These are phyloP conservation scores for Wickerhamiella azymoides DNA, from an alignment of 805 yeast genomes.

Conservation along the genomic window DNA sequence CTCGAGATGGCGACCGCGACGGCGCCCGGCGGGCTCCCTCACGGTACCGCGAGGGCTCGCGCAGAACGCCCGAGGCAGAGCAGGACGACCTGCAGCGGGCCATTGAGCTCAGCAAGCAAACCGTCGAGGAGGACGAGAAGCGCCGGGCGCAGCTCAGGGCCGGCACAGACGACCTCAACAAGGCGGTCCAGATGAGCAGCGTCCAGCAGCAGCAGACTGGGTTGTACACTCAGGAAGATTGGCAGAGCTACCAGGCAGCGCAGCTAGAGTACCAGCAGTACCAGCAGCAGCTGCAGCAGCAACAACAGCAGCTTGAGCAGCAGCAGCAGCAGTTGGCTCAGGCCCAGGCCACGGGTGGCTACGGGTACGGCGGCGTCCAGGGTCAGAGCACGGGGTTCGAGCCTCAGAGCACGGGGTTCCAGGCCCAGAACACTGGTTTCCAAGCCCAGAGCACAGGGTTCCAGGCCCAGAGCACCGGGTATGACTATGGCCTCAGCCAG, in stretches of 20 bases:
- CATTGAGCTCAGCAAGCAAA: constrained; percentile 59
- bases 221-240: constrained; percentile 15
- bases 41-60: constrained; percentile 4
- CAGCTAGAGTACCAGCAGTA: constrained; percentile 18
- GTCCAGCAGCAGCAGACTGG: constrained; percentile 25
- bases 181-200: constrained; percentile 61
- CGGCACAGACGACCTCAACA: constrained; percentile 48
- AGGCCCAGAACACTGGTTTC: background rate
- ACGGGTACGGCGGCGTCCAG: constrained; percentile 10
- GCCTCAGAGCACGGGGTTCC: background rate
- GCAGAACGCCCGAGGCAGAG: constrained; percentile 16
- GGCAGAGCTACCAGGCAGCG: constrained; percentile 12
- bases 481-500: background rate
- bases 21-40: background rate
- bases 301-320: constrained; percentile 16
- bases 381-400: constrained; percentile 26
- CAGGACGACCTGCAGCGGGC: constrained; percentile 70
- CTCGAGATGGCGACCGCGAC: background rate
- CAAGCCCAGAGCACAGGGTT: background rate
- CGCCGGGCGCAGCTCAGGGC: constrained; percentile 26
- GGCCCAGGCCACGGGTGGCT: constrained; percentile 11
- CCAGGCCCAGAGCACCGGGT: constrained; percentile 1
- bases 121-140: constrained; percentile 75
- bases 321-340: constrained; percentile 21
- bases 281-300: constrained; percentile 21